Base-by-base conservation (phyloP, 1,284 basidiomycete genomes). In the Ceraceosorus guamensis region DNA sequence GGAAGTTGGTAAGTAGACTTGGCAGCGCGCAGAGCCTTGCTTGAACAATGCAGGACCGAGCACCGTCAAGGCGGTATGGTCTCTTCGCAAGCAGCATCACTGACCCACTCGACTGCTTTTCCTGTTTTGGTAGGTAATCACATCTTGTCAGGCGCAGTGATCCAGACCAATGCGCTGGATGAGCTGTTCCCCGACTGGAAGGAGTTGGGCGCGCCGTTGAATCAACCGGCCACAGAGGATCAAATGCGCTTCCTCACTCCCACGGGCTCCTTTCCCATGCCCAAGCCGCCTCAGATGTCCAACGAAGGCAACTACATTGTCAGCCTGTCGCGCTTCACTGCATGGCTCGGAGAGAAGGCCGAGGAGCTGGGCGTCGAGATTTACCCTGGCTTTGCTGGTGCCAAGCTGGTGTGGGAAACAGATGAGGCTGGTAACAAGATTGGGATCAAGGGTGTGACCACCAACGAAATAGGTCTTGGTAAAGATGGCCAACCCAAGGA, bases 241-340 rank as follows among this genome's bases (percentile, higher is more conserved):
- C 79, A 81, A 33, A 97, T 99, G 93, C 84, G 88, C 56, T 91
- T 86, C 77, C 82, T 98, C 62, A 93, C 92, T 11, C 67, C 81
- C 41, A 84, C 81, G 31, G 77, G 78, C 57, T 83, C 88, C 3
- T 79, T 93, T 66, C 91, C 90, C 13, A 84, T 97, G 56, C 95
- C 91, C 0, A 92, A 98, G 73, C 93, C 93, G 3, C 93, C 93
- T 0, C 93, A 97, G 78, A 98, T 98, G 93, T 82, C 81, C 73
- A 95, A 96, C 80, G 83, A 87, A 55, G 88, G 89, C 56, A 98
- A 97, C 79, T 97, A 92, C 78, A 87, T 97, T 71, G 81, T 91
- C 50, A 95, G 90, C 4, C 83, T 98, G 34, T 92, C 89, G 1
- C 85, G 84, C 35, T 85, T 97, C 61, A 87, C 89, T 0, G 82